Percentiles rank a stretch among this genome's conserved stretches.
Conservation (phyloP, 306 rosid species). For the Senna tora region DNA sequence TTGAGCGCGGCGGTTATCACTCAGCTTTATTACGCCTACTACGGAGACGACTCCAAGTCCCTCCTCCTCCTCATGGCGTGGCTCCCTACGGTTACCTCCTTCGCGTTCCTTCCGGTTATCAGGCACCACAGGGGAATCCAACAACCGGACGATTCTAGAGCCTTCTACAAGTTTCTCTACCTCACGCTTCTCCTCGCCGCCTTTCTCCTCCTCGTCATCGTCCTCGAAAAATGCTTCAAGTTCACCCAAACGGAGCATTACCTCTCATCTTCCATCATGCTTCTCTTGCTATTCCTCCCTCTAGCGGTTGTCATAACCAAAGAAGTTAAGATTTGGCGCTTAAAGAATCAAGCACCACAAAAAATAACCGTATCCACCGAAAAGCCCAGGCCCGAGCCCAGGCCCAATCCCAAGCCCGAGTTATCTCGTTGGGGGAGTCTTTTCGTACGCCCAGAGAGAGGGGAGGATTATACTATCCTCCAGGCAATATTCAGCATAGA, state of each 20-base stretch:
- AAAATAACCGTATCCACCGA: constrained; percentile 25
- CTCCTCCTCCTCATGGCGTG: constrained; percentile 66
- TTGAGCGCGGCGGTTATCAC: constrained; percentile 50
- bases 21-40: constrained; percentile 52
- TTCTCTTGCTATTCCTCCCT: constrained; percentile 61
- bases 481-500: constrained; percentile 69
- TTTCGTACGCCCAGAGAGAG: constrained; percentile 47
- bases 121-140: constrained; percentile 40
- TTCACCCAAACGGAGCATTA: constrained; percentile 45
- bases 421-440: constrained; percentile 41
- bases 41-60: constrained; percentile 54
- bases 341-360: constrained; percentile 16
- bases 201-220: constrained; percentile 54
- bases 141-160: constrained; percentile 48
- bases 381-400: constrained; percentile 11
- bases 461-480: constrained; percentile 64
- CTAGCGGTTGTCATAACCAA: constrained; percentile 48
- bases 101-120: constrained; percentile 50
- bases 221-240: constrained; percentile 46
- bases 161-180: constrained; percentile 63
- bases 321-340: constrained; percentile 47
- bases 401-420: neutral
- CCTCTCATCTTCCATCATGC: constrained; percentile 38
- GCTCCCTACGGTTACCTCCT: constrained; percentile 63
- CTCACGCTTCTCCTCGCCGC: constrained; percentile 58